Conservation (phyloP, 352 stramenopile genomes). For the Phytophthora sp. region DNA sequence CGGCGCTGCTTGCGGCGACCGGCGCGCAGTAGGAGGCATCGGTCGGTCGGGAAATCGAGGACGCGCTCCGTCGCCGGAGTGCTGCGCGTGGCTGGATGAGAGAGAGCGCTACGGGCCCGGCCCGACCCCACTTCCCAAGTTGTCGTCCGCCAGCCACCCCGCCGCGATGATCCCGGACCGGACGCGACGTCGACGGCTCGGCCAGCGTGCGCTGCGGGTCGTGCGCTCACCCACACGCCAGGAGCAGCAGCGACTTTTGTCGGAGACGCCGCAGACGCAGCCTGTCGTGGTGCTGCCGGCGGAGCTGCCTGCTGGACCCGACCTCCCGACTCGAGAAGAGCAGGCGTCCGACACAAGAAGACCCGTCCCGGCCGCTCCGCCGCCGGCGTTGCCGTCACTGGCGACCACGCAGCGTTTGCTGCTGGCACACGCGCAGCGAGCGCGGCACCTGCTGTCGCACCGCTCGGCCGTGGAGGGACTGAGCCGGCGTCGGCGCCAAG, state of each 20-base stretch:
- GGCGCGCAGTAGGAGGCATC: not conserved
- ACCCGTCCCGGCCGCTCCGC: too few species aligned
- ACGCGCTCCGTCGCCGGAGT: too few species aligned
- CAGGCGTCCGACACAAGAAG: too few species aligned
- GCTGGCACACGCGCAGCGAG: constrained; percentile 19
- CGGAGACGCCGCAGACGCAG: not conserved
- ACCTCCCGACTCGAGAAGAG: too few species aligned
- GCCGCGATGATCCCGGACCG: not conserved
- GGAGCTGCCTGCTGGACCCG: not conserved
- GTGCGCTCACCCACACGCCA: not conserved
- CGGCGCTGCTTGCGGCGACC: not conserved
- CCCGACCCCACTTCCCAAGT: constrained; percentile 2
- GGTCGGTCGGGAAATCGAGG: too few species aligned
- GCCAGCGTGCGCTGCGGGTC: not conserved
- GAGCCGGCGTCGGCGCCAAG: constrained; percentile 17
- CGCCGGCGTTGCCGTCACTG: not conserved
- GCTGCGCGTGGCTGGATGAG: too few species aligned
- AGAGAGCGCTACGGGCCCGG: too few species aligned
- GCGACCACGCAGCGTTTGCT: not conserved
- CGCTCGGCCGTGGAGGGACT: constrained; percentile 14
- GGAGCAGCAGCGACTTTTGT: constrained; percentile 5
- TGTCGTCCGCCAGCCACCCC: not conserved
- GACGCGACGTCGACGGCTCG: not conserved
- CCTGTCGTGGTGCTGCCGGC: not conserved
- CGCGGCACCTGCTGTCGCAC: constrained; percentile 23